A percentile compares a stretch with the other conserved stretches of the same genome.
phyloP scores from a whole-genome alignment of 1,284 basidiomycete species.

The Cutaneotrichosporon sp. region DNA sequence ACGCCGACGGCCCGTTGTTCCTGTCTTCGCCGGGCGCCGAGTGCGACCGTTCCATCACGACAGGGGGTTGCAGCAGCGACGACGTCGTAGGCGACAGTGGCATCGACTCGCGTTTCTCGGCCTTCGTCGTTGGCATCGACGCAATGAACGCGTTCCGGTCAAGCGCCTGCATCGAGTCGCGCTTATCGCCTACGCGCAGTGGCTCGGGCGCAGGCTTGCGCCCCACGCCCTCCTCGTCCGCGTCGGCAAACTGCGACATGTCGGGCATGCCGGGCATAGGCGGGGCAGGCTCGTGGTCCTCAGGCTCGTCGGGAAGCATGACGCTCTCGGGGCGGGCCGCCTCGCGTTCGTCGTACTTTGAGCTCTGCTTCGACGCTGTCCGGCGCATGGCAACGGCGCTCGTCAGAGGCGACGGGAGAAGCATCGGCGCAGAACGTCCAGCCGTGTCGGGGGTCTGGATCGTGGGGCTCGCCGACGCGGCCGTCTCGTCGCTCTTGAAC shows the following conservation, averaged over 20 bases:
- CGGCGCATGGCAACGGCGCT: background rate
- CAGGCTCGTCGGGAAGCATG: background rate
- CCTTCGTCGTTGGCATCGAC: no score
- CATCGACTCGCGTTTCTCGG: no score
- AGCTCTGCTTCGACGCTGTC: background rate
- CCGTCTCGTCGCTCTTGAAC: background rate
- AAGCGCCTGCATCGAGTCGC: no score
- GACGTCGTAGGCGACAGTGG: no score
- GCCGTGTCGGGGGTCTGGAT: background rate
- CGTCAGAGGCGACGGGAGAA: background rate
- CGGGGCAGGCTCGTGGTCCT: no score
- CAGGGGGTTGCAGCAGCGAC: no score
- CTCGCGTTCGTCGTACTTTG: background rate
- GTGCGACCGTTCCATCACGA: no score
- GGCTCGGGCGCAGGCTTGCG: background rate
- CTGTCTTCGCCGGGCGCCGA: no score
- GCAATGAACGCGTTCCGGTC: no score
- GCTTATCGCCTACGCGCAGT: background rate
- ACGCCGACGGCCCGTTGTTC: no score
- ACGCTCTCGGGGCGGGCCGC: background rate
- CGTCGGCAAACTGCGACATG: background rate
- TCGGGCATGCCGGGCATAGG: background rate
- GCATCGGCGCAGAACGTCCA: background rate
- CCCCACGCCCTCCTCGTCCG: background rate
- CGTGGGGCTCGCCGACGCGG: background rate